Conservation (phyloP, 768 basidiomycete genomes). For the Infundibulicybe gibba region DNA sequence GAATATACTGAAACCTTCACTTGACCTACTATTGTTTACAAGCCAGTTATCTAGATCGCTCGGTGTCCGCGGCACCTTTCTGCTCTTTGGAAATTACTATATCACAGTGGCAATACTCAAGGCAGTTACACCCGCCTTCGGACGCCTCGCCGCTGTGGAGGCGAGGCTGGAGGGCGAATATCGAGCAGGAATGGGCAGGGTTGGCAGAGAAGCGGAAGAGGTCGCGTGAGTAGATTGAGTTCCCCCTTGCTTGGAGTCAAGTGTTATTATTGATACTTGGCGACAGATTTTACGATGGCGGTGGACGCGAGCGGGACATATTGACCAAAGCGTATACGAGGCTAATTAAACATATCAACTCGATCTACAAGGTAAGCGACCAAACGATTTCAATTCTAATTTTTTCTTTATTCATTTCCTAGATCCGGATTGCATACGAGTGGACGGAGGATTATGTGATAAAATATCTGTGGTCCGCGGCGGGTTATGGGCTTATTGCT, state of each 20-base stretch:
- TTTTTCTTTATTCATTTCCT: not conserved
- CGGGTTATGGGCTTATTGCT: slow-evolving; percentile 88
- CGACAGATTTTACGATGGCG: slow-evolving; percentile 87
- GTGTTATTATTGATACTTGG: not conserved
- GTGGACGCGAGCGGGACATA: slow-evolving; percentile 77
- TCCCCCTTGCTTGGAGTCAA: not conserved
- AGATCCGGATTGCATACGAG: slow-evolving; percentile 89
- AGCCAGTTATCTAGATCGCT: slow-evolving; percentile 85
- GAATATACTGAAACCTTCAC: slow-evolving; percentile 87
- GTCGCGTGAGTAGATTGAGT: slow-evolving; percentile 60
- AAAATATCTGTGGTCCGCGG: slow-evolving; percentile 94
- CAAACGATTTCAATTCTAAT: not conserved
- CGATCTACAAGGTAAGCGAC: slow-evolving; percentile 73
- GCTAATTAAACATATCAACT: slow-evolving; percentile 86
- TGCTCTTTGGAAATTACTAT: slow-evolving; percentile 83
- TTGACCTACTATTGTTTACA: slow-evolving; percentile 90
- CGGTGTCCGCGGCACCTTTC: slow-evolving; percentile 76
- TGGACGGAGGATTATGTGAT: slow-evolving; percentile 98
- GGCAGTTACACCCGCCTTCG: slow-evolving; percentile 91
- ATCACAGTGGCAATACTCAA: slow-evolving; percentile 79
- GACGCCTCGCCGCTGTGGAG: slow-evolving; percentile 82
- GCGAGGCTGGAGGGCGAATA: slow-evolving; percentile 91
- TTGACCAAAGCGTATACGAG: slow-evolving; percentile 72
- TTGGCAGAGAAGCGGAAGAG: slow-evolving; percentile 90
- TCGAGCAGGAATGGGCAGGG: slow-evolving; percentile 77